phyloP scores from a whole-genome alignment of 2,329 filamentous ascomycete species.

The Stagonosporopsis vannaccii region DNA sequence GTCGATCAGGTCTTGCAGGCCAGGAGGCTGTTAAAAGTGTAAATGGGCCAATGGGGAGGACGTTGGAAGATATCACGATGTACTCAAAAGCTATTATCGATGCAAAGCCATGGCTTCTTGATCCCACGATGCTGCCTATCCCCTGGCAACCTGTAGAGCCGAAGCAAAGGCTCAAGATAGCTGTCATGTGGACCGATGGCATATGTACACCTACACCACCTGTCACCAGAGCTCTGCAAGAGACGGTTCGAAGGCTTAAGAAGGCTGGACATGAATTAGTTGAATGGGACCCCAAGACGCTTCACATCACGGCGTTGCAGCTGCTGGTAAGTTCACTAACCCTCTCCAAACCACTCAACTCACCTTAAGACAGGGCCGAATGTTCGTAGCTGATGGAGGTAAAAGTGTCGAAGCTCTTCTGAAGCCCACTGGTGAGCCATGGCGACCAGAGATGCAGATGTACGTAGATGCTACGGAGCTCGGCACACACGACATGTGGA shows the following conservation, averaged over 20 bases:
- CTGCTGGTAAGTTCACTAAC: constrained; percentile 52
- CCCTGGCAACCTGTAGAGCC: constrained; percentile 59
- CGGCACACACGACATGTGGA: constrained; percentile 57
- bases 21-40: constrained; percentile 71
- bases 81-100: constrained; percentile 53
- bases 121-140: constrained; percentile 61
- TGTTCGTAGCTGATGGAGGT: constrained; percentile 62
- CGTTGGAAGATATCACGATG: constrained; percentile 59
- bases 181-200: constrained; percentile 60
- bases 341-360: background rate
- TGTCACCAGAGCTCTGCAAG: constrained; percentile 62
- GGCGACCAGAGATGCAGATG: constrained; percentile 57
- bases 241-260: constrained; percentile 62
- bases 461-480: constrained; percentile 56
- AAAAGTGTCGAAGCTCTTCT: constrained; percentile 55
- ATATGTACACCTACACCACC: constrained; percentile 61
- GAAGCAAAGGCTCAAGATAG: constrained; percentile 64
- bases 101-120: constrained; percentile 60
- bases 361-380: constrained; percentile 33
- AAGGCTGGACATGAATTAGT: constrained; percentile 62
- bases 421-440: constrained; percentile 52
- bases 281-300: constrained; percentile 61
- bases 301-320: constrained; percentile 59
- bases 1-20: constrained; percentile 66
- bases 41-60: constrained; percentile 68